A percentile compares a stretch with the other conserved stretches of the same genome.
Conservation (phyloP, 106 monocot genomes). For the Ottelia alismoides region DNA sequence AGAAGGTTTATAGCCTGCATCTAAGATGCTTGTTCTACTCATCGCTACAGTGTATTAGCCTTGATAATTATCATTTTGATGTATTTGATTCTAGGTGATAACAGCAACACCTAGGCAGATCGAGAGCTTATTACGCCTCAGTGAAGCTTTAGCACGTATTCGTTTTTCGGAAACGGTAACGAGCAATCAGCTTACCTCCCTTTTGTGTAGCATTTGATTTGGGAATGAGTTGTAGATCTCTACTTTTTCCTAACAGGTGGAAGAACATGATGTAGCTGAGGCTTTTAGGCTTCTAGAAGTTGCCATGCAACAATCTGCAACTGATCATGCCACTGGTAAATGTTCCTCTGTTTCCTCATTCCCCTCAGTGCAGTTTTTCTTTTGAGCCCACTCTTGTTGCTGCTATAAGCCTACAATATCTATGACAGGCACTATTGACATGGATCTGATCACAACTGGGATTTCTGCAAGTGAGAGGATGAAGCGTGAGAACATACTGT, state of each 20-base stretch:
- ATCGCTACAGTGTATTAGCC: too few relatives aligned
- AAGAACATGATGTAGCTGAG: slow-evolving; percentile 67
- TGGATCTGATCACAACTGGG: slow-evolving; percentile 99
- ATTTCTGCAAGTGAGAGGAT: slow-evolving; percentile 92
- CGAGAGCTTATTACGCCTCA: slow-evolving; percentile 93
- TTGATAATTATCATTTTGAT: too few relatives aligned
- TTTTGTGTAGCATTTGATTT: too few relatives aligned
- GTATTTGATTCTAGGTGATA: slow-evolving; percentile 91
- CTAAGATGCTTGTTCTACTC: not conserved
- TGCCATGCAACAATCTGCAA: slow-evolving; percentile 95
- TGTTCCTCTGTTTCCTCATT: too few relatives aligned
- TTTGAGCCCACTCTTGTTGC: too few relatives aligned
- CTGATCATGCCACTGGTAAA: slow-evolving; percentile 88
- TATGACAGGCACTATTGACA: slow-evolving; percentile 96
- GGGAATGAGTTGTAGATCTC: too few relatives aligned
- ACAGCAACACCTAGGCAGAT: slow-evolving; percentile 97
- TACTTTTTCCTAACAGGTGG: slow-evolving; percentile 42
- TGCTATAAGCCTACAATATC: too few relatives aligned
- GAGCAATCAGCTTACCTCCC: too few relatives aligned
- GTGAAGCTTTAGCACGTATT: slow-evolving; percentile 90
- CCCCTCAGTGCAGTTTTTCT: too few relatives aligned
- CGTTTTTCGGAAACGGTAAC: slow-evolving; percentile 80
- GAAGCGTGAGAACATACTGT: slow-evolving; percentile 59
- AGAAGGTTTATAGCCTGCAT: slow-evolving; percentile 45
- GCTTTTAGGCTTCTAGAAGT: slow-evolving; percentile 94